These are phyloP conservation scores for Leptomonas seymouri DNA, from an alignment of 208 protist genomes.

Conservation along the genomic window DNA sequence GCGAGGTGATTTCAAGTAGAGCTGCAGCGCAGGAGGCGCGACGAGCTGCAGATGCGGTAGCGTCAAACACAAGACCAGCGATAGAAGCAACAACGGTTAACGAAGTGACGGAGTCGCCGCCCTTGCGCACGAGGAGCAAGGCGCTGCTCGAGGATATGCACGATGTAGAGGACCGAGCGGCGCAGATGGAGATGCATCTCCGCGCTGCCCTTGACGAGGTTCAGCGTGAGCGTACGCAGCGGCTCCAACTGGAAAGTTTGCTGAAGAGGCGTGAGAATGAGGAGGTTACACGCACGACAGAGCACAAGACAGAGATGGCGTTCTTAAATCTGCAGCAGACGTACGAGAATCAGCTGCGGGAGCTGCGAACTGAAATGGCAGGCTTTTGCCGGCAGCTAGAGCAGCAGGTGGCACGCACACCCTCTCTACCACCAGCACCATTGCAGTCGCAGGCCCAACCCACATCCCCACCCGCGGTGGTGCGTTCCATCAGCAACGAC, in stretches of 20 bases:
- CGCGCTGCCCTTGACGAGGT: conserved; percentile 33
- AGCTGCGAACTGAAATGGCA: conserved; percentile 28
- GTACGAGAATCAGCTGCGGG: conserved; percentile 28
- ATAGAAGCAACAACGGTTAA: background rate
- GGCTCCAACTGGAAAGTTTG: conserved; percentile 30
- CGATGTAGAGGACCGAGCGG: conserved; percentile 19
- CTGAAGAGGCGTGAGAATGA: conserved; percentile 23
- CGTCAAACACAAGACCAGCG: background rate
- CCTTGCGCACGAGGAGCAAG: conserved; percentile 22
- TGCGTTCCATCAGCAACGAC: conserved; percentile 5
- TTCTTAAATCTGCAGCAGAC: conserved; percentile 7
- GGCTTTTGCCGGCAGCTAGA: conserved; percentile 16
- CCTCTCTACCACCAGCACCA: background rate
- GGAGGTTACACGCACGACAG: background rate
- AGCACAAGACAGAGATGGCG: background rate
- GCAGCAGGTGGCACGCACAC: conserved; percentile 8
- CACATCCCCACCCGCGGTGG: background rate
- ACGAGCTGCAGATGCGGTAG: conserved; percentile 1
- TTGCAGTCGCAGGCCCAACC: background rate
- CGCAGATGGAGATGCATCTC: conserved; percentile 34
- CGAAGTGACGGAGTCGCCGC: background rate
- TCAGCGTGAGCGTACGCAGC: conserved; percentile 40
- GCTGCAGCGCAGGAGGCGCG: conserved; percentile 27
- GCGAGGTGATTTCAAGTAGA: conserved; percentile 9
- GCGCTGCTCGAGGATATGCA: conserved; percentile 29